phyloP scores from a whole-genome alignment of 768 basidiomycete genomes.

The Serendipita sp. region DNA sequence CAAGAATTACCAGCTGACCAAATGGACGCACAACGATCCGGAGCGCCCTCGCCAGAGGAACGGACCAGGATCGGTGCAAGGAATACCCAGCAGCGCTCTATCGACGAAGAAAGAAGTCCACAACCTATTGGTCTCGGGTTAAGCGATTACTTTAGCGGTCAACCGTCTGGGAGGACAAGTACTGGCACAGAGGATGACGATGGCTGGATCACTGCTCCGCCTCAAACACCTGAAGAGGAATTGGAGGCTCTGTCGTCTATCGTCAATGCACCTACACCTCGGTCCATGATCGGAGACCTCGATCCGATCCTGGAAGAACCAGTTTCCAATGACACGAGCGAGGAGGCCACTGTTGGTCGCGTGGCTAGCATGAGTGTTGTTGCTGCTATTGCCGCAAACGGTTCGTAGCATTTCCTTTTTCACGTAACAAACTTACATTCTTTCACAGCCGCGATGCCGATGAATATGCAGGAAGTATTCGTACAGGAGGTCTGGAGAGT shows the following conservation, averaged over 20 bases:
- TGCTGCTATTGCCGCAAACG: slow-evolving; percentile 69
- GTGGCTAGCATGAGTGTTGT: slow-evolving; percentile 87
- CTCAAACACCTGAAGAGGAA: slow-evolving; percentile 2
- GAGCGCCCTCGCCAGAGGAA: slow-evolving; percentile 15
- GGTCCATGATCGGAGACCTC: neutral
- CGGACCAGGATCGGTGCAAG: slow-evolving; percentile 14
- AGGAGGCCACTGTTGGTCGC: slow-evolving; percentile 73
- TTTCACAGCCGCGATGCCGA: neutral
- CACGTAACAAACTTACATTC: neutral
- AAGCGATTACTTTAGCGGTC: neutral
- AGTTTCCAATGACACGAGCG: slow-evolving; percentile 25
- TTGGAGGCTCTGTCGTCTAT: neutral
- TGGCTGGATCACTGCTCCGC: slow-evolving; percentile 6
- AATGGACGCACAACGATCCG: slow-evolving; percentile 27
- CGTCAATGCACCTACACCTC: neutral
- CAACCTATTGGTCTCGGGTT: neutral
- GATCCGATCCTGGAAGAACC: slow-evolving; percentile 7
- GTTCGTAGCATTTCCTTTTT: slow-evolving; percentile 25
- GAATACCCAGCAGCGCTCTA: slow-evolving; percentile 12
- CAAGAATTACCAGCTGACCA: slow-evolving; percentile 12
- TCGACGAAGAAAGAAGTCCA: neutral
- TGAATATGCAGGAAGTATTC: slow-evolving; percentile 38
- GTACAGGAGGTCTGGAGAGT: slow-evolving; percentile 61
- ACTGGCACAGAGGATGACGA: neutral
- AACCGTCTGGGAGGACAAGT: neutral